Conservation (phyloP, 768 basidiomycete genomes). For the Xerocomus spinulosus region DNA sequence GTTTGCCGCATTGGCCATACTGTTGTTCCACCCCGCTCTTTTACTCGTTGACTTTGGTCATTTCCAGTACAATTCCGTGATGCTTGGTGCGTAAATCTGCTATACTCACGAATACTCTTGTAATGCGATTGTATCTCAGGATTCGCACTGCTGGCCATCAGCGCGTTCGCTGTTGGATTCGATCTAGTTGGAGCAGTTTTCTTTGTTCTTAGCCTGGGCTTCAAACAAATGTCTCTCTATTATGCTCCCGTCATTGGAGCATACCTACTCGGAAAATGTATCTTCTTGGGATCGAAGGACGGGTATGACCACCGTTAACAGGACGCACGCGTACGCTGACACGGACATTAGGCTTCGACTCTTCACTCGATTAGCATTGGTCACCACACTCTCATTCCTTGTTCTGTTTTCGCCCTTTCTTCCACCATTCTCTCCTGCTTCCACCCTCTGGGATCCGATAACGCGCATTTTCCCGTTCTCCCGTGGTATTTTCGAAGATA, state of each 20-base stretch:
- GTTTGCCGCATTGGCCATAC: slow-evolving; percentile 58
- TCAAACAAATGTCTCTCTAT: slow-evolving; percentile 96
- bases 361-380: slow-evolving; percentile 61
- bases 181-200: slow-evolving; percentile 74
- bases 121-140: slow-evolving; percentile 37
- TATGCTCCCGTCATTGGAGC: slow-evolving; percentile 91
- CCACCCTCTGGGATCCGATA: slow-evolving; percentile 57
- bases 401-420: slow-evolving; percentile 79
- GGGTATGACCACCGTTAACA: slow-evolving; percentile 49
- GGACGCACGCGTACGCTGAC: slow-evolving; percentile 3
- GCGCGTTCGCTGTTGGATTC: slow-evolving; percentile 60
- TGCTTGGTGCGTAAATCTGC: slow-evolving; percentile 61
- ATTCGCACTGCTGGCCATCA: slow-evolving; percentile 62
- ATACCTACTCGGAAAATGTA: slow-evolving; percentile 85
- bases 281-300: slow-evolving; percentile 63
- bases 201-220: slow-evolving; percentile 82
- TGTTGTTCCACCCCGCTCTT: slow-evolving; percentile 81
- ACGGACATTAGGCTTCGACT: slow-evolving; percentile 36
- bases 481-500: slow-evolving; percentile 90
- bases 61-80: slow-evolving; percentile 93
- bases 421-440: slow-evolving; percentile 53
- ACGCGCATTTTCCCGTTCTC: slow-evolving; percentile 87
- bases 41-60: slow-evolving; percentile 88
- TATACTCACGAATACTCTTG: neutral
- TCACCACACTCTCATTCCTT: slow-evolving; percentile 59